Conservation (phyloP, 768 basidiomycete genomes). For the Punctularia strigosozonata region DNA sequence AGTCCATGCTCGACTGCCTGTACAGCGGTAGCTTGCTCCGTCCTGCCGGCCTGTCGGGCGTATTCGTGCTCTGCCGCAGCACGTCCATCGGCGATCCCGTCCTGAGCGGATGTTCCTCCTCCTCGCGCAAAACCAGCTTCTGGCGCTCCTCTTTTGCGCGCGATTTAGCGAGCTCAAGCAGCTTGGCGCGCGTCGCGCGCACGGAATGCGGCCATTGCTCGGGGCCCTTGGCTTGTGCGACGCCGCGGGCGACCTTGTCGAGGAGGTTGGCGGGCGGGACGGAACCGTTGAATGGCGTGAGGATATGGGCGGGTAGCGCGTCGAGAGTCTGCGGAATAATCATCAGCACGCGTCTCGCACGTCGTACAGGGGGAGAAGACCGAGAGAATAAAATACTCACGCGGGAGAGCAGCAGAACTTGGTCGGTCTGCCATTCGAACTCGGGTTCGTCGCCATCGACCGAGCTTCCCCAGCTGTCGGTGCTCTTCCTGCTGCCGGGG, state of each 20-base stretch:
- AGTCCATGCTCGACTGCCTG: slow-evolving; percentile 83
- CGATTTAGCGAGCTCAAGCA: slow-evolving; percentile 64
- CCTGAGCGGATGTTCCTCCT: too few species aligned
- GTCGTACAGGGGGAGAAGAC: slow-evolving; percentile 6
- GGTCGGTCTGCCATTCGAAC: slow-evolving; percentile 67
- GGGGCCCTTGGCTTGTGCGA: slow-evolving; percentile 63
- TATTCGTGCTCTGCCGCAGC: slow-evolving; percentile 35
- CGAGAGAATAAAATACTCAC: slow-evolving; percentile 27
- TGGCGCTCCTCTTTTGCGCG: slow-evolving; percentile 39
- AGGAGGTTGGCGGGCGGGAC: slow-evolving; percentile 79
- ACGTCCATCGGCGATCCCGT: slow-evolving; percentile 30
- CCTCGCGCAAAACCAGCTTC: slow-evolving; percentile 27
- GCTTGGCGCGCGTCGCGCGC: slow-evolving; percentile 71
- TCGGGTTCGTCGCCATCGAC: slow-evolving; percentile 56
- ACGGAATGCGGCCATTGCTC: slow-evolving; percentile 76
- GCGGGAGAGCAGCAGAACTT: slow-evolving; percentile 52
- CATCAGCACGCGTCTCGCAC: slow-evolving; percentile 6
- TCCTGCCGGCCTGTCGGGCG: too few species aligned
- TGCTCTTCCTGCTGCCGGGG: slow-evolving; percentile 50
- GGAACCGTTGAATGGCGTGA: slow-evolving; percentile 78
- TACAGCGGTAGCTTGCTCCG: slow-evolving; percentile 58
- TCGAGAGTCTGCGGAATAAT: slow-evolving; percentile 53
- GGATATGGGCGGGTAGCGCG: slow-evolving; percentile 69
- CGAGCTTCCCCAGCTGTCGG: slow-evolving; percentile 80
- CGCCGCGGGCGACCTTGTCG: slow-evolving; percentile 75